Evolutionary conservation across 2,329 filamentous ascomycete genomes (phyloP), one percentile per base, ranked within the genome.

Genomic region (Talaromyces amestolkiae): DNA sequence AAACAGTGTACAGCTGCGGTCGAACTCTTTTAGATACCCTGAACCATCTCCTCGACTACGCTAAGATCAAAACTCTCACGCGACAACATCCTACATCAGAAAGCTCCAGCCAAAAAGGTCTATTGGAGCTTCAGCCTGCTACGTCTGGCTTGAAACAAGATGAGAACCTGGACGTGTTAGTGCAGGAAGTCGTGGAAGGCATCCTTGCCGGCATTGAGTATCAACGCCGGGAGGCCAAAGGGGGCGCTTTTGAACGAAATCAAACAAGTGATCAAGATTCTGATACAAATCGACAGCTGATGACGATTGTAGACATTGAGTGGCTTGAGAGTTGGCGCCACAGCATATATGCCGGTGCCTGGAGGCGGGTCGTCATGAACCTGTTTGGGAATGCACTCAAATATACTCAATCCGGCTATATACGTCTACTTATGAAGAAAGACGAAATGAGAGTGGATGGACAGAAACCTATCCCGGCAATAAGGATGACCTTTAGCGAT

Each of bases 1-100:
- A 75, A 41, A 76, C 78, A 0, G 75, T 81, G 19, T 73, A 76
- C 37, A 76, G 71, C 9, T 82, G 79, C 66, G 79, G 77, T 1
- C 73, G 75, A 2, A 81, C 79, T 0, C 69, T 82, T 0, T 69
- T 81, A 1, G 79, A 81, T 56, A 80, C 78, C 0, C 75, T 82
- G 51, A 77, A 79, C 45, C 72, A 78, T 54, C 65, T 79, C 22
- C 72, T 78, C 0, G 76, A 77, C 11, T 71, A 73, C 15, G 67
- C 74, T 0, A 70, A 69, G n/a, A 75, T 76, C 43, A 72, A 74
- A 54, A 68, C 72, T 6, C 63, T 37, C 24, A 62, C 24, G 65
- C 19, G 39, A 60, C 47, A 51, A 51, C 22, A 22, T 22, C 11
- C 47, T 11, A 51, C 47, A 17, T 17, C 24, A 51, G 47, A 51